phyloP scores from a whole-genome alignment of 2,329 filamentous ascomycete genomes.

The Chlorencoelia australis region DNA sequence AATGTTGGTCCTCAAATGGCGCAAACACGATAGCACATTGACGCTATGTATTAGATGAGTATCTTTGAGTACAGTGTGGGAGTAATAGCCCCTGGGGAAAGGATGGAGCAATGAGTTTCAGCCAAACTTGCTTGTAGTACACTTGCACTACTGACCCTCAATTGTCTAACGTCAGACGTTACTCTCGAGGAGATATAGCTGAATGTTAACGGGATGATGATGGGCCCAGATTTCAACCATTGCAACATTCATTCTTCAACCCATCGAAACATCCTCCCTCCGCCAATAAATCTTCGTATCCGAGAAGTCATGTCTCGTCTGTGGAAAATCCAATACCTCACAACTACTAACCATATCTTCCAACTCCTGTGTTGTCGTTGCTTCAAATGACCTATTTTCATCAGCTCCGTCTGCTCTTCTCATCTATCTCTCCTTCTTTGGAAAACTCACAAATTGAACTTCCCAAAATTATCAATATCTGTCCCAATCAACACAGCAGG shows the following conservation, averaged over 20 bases:
- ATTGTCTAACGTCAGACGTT: too few relatives aligned
- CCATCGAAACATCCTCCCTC: constrained; percentile 2
- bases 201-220: neutral
- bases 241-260: neutral
- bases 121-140: too few relatives aligned
- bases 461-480: constrained; percentile 22
- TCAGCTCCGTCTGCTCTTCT: too few relatives aligned
- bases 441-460: constrained; percentile 18
- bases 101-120: too few relatives aligned
- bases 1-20: too few relatives aligned
- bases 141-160: too few relatives aligned
- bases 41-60: too few relatives aligned
- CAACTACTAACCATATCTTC: constrained; percentile 20
- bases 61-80: too few relatives aligned
- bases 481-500: constrained; percentile 24
- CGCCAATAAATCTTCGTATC: constrained; percentile 26
- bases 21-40: too few relatives aligned
- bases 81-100: too few relatives aligned
- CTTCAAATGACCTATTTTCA: too few relatives aligned
- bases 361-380: constrained; percentile 10
- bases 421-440: too few relatives aligned
- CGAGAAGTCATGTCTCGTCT: constrained; percentile 25
- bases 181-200: neutral
- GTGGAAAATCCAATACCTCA: constrained; percentile 22
- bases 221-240: neutral